Percentiles rank a stretch among this genome's conserved stretches.
Evolutionary conservation across 768 basidiomycete genomes (phyloP).

Genomic region (Calocera cornea): DNA sequence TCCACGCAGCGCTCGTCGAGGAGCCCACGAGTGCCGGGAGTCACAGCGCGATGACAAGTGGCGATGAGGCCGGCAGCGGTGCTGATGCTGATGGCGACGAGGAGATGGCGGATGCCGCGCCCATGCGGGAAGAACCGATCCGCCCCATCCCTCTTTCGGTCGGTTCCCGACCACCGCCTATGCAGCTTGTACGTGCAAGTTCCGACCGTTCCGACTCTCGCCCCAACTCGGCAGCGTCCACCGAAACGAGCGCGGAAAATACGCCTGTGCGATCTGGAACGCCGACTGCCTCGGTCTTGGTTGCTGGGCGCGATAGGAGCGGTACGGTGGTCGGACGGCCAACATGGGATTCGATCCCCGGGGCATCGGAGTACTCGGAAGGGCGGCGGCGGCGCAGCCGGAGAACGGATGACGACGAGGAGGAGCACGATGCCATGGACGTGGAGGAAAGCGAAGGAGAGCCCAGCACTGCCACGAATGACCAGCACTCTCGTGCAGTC

Average conservation of each 20-base stretch:
- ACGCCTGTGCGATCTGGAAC: conserved; percentile 49
- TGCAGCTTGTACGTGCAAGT: not conserved
- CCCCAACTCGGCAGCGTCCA: conserved; percentile 43
- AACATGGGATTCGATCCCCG: conserved; percentile 43
- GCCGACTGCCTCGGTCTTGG: conserved; percentile 47
- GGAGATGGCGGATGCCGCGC: conserved; percentile 23
- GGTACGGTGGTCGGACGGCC: conserved; percentile 61
- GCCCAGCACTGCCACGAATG: not conserved
- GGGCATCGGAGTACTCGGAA: conserved; percentile 23
- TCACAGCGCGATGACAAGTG: conserved; percentile 5
- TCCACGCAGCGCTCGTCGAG: not conserved
- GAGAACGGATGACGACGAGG: conserved; percentile 70
- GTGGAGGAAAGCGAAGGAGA: conserved; percentile 15
- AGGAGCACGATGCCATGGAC: conserved; percentile 48
- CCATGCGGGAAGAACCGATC: not conserved
- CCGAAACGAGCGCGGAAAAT: conserved; percentile 44
- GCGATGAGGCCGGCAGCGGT: conserved; percentile 22
- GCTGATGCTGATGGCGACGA: conserved; percentile 24
- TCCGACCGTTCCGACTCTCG: not conserved
- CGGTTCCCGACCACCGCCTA: not conserved
- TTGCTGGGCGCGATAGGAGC: conserved; percentile 50
- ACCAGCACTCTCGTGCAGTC: conserved; percentile 9
- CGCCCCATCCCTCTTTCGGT: not conserved
- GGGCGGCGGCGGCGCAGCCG: conserved; percentile 20
- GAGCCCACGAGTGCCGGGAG: not conserved